Evolutionary conservation across 495 filamentous ascomycete genomes (phyloP).

Genomic region (Hypoxylon cercidicola): DNA sequence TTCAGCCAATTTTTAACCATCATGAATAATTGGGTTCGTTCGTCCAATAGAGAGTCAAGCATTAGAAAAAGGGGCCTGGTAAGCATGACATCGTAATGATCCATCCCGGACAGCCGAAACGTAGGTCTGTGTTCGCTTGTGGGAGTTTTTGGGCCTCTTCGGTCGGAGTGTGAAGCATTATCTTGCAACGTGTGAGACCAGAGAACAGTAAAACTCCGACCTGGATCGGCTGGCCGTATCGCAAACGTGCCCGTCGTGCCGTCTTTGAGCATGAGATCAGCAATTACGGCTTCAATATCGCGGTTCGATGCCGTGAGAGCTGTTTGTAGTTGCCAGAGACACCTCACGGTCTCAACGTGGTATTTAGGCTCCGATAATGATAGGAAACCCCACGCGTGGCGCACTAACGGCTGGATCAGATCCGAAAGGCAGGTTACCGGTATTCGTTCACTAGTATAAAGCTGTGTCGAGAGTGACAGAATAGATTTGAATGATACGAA

Average conservation of each 20-base stretch:
- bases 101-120: conserved; percentile 59
- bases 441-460: conserved; percentile 69
- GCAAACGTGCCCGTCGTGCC: conserved; percentile 63
- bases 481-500: conserved; percentile 69
- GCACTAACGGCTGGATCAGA: conserved; percentile 73
- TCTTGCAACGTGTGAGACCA: conserved; percentile 84
- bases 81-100: conserved; percentile 74
- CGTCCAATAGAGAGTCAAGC: conserved; percentile 80
- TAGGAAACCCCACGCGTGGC: conserved; percentile 79
- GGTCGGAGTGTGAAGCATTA: conserved; percentile 55
- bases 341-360: conserved; percentile 90
- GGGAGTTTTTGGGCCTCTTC: conserved; percentile 59
- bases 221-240: conserved; percentile 63
- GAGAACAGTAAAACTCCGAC: conserved; percentile 73
- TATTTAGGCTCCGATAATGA: conserved; percentile 85
- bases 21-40: conserved; percentile 76
- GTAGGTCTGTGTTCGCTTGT: conserved; percentile 61
- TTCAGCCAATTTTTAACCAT: conserved; percentile 85
- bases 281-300: conserved; percentile 82
- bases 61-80: conserved; percentile 84
- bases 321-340: conserved; percentile 84
- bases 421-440: conserved; percentile 67
- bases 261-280: conserved; percentile 72
- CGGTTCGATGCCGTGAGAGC: conserved; percentile 59
- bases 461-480: conserved; percentile 67